These are phyloP conservation scores for Amanita pallidorosea DNA, from an alignment of 768 basidiomycete genomes.

Conservation along the genomic window DNA sequence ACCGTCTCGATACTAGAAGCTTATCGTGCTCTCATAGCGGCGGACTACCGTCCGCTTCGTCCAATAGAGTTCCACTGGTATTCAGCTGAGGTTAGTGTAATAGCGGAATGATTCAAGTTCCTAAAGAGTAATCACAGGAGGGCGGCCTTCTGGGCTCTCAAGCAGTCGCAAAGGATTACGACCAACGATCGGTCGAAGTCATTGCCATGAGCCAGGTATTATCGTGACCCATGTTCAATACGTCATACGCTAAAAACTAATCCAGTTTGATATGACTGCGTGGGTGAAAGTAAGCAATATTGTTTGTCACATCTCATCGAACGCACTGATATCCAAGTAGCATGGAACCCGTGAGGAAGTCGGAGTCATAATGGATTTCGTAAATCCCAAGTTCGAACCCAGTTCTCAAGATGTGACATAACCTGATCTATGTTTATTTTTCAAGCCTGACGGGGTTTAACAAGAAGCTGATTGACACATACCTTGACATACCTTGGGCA, in stretches of 20 bases:
- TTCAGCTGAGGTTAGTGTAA: conserved; percentile 52
- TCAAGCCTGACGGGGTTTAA: conserved; percentile 72
- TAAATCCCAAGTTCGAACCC: conserved; percentile 42
- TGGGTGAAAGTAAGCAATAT: conserved; percentile 66
- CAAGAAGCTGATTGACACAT: conserved; percentile 62
- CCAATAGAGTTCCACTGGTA: conserved; percentile 81
- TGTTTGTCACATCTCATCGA: conserved; percentile 11
- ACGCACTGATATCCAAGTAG: conserved; percentile 19
- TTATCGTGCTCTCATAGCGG: conserved; percentile 58
- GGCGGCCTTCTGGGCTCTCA: conserved; percentile 83
- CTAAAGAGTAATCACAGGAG: conserved; percentile 34
- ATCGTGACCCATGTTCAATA: conserved; percentile 4
- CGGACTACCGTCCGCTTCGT: conserved; percentile 56
- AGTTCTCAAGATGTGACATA: conserved; percentile 7
- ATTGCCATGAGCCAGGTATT: conserved; percentile 75
- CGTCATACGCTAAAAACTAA: conserved; percentile 8
- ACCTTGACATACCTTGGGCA: conserved; percentile 77
- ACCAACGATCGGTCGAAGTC: conserved; percentile 49
- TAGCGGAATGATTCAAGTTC: background rate
- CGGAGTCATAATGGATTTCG: conserved; percentile 78
- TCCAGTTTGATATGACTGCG: conserved; percentile 84
- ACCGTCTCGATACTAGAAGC: conserved; percentile 73
- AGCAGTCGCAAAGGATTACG: conserved; percentile 75
- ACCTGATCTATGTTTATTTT: conserved; percentile 6
- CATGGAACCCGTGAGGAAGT: conserved; percentile 67